phyloP scores from a whole-genome alignment of 768 basidiomycete species.

The Sporobolomyces roseus region DNA sequence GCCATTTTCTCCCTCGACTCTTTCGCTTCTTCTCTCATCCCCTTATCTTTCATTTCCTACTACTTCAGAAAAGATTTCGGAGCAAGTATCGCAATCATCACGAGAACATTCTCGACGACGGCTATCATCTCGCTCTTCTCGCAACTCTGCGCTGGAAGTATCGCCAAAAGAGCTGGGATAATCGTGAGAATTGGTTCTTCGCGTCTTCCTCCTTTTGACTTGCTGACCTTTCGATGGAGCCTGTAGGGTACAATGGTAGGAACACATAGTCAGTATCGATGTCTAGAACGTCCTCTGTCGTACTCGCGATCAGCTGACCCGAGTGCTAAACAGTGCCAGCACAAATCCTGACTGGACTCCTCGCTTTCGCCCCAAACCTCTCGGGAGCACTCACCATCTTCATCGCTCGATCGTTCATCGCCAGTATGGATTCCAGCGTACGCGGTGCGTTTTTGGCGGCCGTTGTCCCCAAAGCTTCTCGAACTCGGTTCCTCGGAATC shows the following conservation, averaged over 20 bases:
- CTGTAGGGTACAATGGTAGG: constrained; percentile 30
- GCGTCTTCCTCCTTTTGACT: background rate
- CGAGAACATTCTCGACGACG: constrained; percentile 16
- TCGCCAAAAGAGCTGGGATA: constrained; percentile 22
- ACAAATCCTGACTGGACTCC: constrained; percentile 23
- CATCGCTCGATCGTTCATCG: constrained; percentile 14
- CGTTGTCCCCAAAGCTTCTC: constrained; percentile 20
- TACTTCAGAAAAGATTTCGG: constrained; percentile 9
- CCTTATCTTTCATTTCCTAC: constrained; percentile 34
- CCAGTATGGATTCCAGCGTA: constrained; percentile 26
- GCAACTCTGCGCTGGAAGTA: constrained; percentile 16
- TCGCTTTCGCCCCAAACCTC: constrained; percentile 21
- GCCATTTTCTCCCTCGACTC: constrained; percentile 31
- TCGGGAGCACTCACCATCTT: constrained; percentile 22
- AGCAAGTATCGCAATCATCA: constrained; percentile 21
- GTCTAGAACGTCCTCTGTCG: no score
- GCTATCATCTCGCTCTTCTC: constrained; percentile 19
- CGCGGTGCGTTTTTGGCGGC: constrained; percentile 36
- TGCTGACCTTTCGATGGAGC: background rate
- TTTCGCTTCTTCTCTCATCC: constrained; percentile 32
- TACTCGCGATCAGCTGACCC: no score
- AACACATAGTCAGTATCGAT: constrained; percentile 12
- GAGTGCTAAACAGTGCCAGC: constrained; percentile 25
- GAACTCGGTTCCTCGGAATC: constrained; percentile 36
- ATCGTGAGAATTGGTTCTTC: background rate